Evolutionary conservation across 345 rosid genomes (phyloP), one percentile per base, ranked within the genome.

Genomic region (Garcia nutans): DNA sequence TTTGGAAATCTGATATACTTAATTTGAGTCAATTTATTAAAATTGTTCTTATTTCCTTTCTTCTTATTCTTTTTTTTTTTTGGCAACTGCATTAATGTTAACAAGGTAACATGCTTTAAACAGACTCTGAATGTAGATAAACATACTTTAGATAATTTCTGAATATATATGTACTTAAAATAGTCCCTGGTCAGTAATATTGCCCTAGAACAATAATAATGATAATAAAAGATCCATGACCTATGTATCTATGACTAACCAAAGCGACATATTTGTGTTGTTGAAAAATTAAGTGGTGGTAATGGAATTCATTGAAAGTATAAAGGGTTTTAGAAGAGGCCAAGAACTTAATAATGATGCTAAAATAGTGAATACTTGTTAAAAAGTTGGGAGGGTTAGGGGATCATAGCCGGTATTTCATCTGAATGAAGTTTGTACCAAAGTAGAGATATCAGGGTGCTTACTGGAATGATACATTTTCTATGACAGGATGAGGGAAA

Each of bases 401-500:
- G n/a, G 13, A n/a, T 66, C 17, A 22, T 66, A 22, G 31, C 33
- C 5, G 63, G 57, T 47, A 24, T 10, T 31, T 50, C 7, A 11
- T 44, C 22, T 74, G 12, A 37, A 37, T 55, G 1, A 11, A 24
- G 11, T 44, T 26, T 44, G 10, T 66, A 33, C 52, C 13, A 13
- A 42, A 42, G 42, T 65, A 22, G 17, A 70, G 2, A 55, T 70
- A 5, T 70, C 4, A 19, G 22, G 11, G 24, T 19, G 62, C 73
- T 70, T 31, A 70, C 31, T 44, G 37, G 54, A 64, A n/a, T 31
- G 3, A 2, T 65, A 22, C 31, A 23, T 65, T 68, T 66, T 82
- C 50, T 22, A 45, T 77, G 71, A 23, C 91, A 96, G 99, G 97
- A 90, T 75, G 97, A 96, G 80, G 97, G 91, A 41, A 89, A 82